Percentiles rank a stretch among this genome's conserved stretches.
phyloP scores from a whole-genome alignment of 768 basidiomycete species.

The Terana coerulea region DNA sequence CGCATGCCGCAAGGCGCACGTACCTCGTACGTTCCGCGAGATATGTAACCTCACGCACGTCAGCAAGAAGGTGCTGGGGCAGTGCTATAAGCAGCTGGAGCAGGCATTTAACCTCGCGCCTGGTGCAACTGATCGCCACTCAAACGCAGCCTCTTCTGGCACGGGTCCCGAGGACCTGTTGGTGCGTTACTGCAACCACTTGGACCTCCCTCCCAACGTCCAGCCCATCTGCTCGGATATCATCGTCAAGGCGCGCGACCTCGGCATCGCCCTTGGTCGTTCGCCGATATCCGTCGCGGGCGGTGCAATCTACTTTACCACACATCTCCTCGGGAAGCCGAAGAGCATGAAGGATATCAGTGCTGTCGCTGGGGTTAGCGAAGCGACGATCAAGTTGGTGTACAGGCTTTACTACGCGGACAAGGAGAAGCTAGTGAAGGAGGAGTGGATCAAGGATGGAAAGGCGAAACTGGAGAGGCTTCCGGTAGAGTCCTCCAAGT shows the following conservation, averaged over 20 bases:
- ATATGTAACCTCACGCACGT: conserved; percentile 92
- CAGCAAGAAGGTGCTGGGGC: conserved; percentile 92
- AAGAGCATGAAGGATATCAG: conserved; percentile 86
- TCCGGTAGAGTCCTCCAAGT: conserved; percentile 27
- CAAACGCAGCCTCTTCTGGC: conserved; percentile 40
- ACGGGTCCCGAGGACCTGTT: conserved; percentile 83
- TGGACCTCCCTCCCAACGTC: conserved; percentile 78
- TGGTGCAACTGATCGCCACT: conserved; percentile 52
- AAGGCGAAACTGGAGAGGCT: conserved; percentile 51
- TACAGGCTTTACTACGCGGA: conserved; percentile 75
- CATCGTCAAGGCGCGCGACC: conserved; percentile 72
- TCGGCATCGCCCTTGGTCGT: conserved; percentile 89
- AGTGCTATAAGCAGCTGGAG: conserved; percentile 87
- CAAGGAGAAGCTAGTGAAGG: conserved; percentile 75
- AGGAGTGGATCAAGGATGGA: conserved; percentile 82
- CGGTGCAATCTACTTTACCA: conserved; percentile 92
- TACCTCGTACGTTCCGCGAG: conserved; percentile 94
- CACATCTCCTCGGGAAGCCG: conserved; percentile 68
- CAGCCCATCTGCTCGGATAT: conserved; percentile 83
- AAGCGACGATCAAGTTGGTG: conserved; percentile 90
- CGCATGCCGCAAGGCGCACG: conserved; percentile 91
- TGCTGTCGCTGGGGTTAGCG: conserved; percentile 90
- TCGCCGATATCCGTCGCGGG: conserved; percentile 99
- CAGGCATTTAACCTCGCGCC: conserved; percentile 84
- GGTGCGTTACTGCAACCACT: conserved; percentile 91